Conservation (phyloP, 106 monocot genomes). For the Posidonia australis region DNA sequence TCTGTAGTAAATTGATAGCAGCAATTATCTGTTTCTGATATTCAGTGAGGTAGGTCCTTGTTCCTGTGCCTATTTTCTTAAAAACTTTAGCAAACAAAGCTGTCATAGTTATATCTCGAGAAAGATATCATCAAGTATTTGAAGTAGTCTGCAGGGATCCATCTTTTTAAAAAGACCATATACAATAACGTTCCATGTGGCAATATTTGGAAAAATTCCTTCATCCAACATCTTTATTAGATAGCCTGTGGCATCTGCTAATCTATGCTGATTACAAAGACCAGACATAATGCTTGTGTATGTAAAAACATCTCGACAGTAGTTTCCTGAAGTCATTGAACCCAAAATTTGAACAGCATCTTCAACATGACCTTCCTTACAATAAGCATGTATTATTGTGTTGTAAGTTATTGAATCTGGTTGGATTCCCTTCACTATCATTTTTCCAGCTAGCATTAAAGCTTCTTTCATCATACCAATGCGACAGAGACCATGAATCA, state of each 20-base stretch:
- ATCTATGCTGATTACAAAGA: slow-evolving; percentile 32
- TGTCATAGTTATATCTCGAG: slow-evolving; percentile 1
- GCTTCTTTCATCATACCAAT: slow-evolving; percentile 27
- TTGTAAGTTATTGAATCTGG: slow-evolving; percentile 61
- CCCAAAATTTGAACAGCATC: slow-evolving; percentile 33
- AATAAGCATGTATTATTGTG: slow-evolving; percentile 50
- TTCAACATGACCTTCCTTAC: slow-evolving; percentile 39
- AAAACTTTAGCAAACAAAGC: background rate
- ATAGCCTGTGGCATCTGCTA: slow-evolving; percentile 47
- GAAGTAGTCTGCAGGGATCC: background rate
- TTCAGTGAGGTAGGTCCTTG: too few relatives aligned
- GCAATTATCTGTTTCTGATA: too few relatives aligned
- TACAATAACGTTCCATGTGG: slow-evolving; percentile 69
- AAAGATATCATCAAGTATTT: background rate
- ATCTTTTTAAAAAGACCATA: background rate
- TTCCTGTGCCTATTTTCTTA: too few relatives aligned
- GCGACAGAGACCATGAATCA: slow-evolving; percentile 43
- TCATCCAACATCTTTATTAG: slow-evolving; percentile 60
- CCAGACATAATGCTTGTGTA: slow-evolving; percentile 70
- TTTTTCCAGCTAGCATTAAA: slow-evolving; percentile 39
- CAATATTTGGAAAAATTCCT: slow-evolving; percentile 56
- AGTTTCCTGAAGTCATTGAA: slow-evolving; percentile 27
- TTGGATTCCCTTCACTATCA: slow-evolving; percentile 45
- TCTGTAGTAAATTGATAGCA: too few relatives aligned
- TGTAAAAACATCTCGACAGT: slow-evolving; percentile 40